Percentiles rank a stretch among this genome's conserved stretches.
phyloP scores from a whole-genome alignment of 176 grass and related monocot genomes.

The Juncus inflexus region DNA sequence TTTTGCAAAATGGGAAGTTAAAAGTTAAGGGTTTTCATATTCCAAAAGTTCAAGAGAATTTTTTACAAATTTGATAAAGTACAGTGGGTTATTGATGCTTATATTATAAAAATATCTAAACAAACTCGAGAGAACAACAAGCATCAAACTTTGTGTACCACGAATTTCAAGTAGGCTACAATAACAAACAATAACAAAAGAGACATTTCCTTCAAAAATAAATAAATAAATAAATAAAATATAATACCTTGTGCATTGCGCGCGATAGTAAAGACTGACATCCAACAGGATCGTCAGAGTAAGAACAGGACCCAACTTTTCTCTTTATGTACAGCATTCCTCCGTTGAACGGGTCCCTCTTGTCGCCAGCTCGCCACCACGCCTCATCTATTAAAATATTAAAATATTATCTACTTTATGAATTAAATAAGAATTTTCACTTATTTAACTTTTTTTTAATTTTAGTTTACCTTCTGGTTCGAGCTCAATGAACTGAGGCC shows the following conservation, averaged over 20 bases:
- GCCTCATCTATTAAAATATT: slow-evolving; percentile 56
- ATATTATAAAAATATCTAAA: slow-evolving; percentile 10
- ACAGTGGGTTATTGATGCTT: neutral
- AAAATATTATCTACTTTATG: slow-evolving; percentile 22
- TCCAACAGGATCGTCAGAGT: slow-evolving; percentile 87
- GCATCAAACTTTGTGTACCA: too few species aligned
- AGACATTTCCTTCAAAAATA: too few species aligned
- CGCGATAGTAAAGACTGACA: slow-evolving; percentile 93
- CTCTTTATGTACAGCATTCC: slow-evolving; percentile 90
- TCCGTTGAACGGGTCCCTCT: slow-evolving; percentile 71
- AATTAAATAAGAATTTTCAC: neutral
- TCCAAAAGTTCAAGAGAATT: too few species aligned
- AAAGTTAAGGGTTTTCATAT: too few species aligned
- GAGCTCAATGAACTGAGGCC: slow-evolving; percentile 77
- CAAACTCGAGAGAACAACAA: neutral
- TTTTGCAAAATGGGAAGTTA: too few species aligned
- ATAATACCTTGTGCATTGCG: slow-evolving; percentile 85
- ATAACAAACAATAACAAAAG: too few species aligned
- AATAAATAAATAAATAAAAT: slow-evolving; percentile 1
- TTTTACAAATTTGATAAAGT: too few species aligned
- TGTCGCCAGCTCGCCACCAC: slow-evolving; percentile 91
- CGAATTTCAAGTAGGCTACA: too few species aligned
- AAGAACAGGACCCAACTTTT: slow-evolving; percentile 98
- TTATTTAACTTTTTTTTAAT: too few species aligned
- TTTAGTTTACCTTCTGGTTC: slow-evolving; percentile 61